phyloP scores from a whole-genome alignment of 2,329 filamentous ascomycete species.

The Venturia carpophila region DNA sequence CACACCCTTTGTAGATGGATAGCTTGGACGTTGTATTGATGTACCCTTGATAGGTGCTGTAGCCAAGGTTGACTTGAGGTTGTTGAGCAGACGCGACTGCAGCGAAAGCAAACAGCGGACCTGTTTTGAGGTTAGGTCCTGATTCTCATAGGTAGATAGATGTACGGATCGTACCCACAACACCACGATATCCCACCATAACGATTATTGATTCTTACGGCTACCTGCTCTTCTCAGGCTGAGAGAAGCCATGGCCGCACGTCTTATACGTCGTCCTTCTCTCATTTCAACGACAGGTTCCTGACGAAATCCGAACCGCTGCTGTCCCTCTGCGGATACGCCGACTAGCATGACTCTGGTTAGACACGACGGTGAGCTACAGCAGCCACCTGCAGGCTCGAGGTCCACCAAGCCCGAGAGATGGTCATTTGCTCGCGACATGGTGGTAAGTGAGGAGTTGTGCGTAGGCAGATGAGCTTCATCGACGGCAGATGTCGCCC shows the following conservation, averaged over 20 bases:
- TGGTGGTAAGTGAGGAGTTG: not conserved
- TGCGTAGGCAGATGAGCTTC: not conserved
- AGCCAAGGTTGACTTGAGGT: conserved; percentile 12
- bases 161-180: not conserved
- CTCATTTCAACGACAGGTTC: not conserved
- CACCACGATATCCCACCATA: not conserved
- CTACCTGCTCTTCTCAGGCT: not conserved
- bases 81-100: not conserved
- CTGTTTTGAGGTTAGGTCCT: not conserved
- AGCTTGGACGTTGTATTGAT: not conserved
- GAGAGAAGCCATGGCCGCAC: not conserved
- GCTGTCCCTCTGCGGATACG: not conserved
- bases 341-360: too few relatives aligned
- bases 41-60: conserved; percentile 5
- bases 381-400: not conserved
- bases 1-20: conserved; percentile 15
- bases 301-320: not conserved
- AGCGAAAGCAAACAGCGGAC: not conserved
- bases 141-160: not conserved
- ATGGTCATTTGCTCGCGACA: not conserved
- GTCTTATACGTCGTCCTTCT: not conserved
- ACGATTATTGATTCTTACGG: not conserved
- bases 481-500: not conserved
- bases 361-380: not conserved
- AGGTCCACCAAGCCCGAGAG: not conserved